Conservation (phyloP, 108 stramenopile species). For the Cyclotella sp. region DNA sequence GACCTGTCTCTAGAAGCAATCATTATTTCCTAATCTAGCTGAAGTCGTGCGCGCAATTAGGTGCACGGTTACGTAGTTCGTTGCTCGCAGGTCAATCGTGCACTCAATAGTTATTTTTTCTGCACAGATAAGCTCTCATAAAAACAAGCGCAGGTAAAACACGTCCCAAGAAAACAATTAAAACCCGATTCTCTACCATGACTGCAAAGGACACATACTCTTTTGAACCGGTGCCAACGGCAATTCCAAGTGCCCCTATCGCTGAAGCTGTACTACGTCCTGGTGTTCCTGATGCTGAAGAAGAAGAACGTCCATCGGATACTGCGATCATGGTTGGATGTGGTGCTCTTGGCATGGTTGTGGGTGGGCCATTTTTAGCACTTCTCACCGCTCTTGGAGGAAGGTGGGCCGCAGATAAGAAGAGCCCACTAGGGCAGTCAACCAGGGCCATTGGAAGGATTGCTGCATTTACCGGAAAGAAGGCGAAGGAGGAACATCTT, state of each 20-base stretch:
- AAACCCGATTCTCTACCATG: not conserved
- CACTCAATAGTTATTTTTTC: no score
- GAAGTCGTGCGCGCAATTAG: no score
- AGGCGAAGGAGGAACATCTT: slow-evolving; percentile 37
- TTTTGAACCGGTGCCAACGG: slow-evolving; percentile 29
- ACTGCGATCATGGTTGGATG: slow-evolving; percentile 47
- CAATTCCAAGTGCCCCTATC: slow-evolving; percentile 29
- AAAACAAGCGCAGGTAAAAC: no score
- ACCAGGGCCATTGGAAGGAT: slow-evolving; percentile 46
- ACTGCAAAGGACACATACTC: slow-evolving; percentile 28
- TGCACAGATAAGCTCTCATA: no score
- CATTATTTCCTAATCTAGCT: no score
- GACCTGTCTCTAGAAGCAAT: no score
- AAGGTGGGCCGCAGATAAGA: slow-evolving; percentile 27
- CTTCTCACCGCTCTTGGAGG: slow-evolving; percentile 44
- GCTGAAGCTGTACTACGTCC: slow-evolving; percentile 26
- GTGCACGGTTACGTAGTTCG: no score
- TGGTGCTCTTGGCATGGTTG: slow-evolving; percentile 43
- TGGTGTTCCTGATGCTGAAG: slow-evolving; percentile 3
- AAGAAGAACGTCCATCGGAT: slow-evolving; percentile 37
- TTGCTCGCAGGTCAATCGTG: no score
- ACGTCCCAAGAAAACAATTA: not conserved
- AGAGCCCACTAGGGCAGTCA: slow-evolving; percentile 44
- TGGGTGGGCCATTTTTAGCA: slow-evolving; percentile 51
- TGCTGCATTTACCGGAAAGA: slow-evolving; percentile 43